A percentile compares a stretch with the other conserved stretches of the same genome.
Evolutionary conservation across 2,329 filamentous ascomycete species (phyloP).

Genomic region (Sporothrix inflata): DNA sequence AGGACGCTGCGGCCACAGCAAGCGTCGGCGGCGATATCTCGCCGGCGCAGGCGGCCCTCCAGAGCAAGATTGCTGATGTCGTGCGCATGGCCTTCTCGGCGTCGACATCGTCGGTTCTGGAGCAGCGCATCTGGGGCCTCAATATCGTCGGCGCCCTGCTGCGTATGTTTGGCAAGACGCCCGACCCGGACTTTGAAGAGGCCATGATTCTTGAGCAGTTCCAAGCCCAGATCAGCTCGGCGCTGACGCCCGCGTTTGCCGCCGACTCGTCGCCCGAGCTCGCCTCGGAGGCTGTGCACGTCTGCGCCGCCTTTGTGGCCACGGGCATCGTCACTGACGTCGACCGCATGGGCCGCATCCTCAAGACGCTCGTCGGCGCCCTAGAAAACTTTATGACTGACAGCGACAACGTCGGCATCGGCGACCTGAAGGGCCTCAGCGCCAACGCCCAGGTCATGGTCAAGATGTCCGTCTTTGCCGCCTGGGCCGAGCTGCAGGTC

Average conservation of each 20-base stretch:
- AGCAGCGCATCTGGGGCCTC: conserved; percentile 85
- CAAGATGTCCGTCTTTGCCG: conserved; percentile 94
- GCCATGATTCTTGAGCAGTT: conserved; percentile 96
- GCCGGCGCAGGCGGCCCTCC: conserved; percentile 74
- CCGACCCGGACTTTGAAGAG: conserved; percentile 97
- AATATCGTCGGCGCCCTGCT: conserved; percentile 92
- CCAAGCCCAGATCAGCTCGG: conserved; percentile 96
- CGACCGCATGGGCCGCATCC: conserved; percentile 96
- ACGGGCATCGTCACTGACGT: conserved; percentile 97
- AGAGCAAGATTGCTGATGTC: conserved; percentile 85
- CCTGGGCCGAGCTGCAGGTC: conserved; percentile 96
- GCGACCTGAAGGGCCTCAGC: conserved; percentile 88
- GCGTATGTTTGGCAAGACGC: conserved; percentile 93
- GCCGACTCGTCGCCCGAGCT: conserved; percentile 94
- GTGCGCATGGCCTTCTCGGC: conserved; percentile 97
- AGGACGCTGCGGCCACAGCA: conserved; percentile 76
- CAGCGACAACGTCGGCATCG: conserved; percentile 71
- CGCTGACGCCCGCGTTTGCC: conserved; percentile 93
- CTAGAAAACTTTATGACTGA: conserved; percentile 90
- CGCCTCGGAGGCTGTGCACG: conserved; percentile 93
- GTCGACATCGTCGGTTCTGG: conserved; percentile 88
- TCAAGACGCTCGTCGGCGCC: conserved; percentile 88
- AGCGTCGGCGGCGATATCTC: conserved; percentile 55
- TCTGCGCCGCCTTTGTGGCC: conserved; percentile 96
- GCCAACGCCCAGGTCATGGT: conserved; percentile 98